phyloP scores from a whole-genome alignment of 306 rosid genomes.

The Cucumis sativus region Cucumber_9930_V3 NC_026656.2:12531001-12531500 shows the following conservation, averaged over 20 bases:
- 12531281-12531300: not conserved
- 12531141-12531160: constrained; percentile 74
- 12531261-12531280: not conserved
- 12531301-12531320: not conserved
- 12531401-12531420: not conserved
- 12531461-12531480: not conserved
- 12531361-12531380: not conserved
- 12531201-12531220: not conserved
- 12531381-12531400: not conserved
- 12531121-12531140: constrained; percentile 89
- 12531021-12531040: constrained; percentile 52
- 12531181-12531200: constrained; percentile 80
- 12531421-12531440: not conserved
- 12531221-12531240: not conserved
- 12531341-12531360: not conserved
- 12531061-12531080: constrained; percentile 93
- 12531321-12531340: not conserved
- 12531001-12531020: constrained; percentile 30
- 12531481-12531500: not conserved
- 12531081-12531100: constrained; percentile 81
- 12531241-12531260: not conserved
- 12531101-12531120: constrained; percentile 95
- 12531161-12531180: constrained; percentile 91
- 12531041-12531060: constrained; percentile 39
- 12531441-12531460: not conserved